Conservation (phyloP, 805 yeast genomes). For the Schwanniomyces vanrijiae region DNA sequence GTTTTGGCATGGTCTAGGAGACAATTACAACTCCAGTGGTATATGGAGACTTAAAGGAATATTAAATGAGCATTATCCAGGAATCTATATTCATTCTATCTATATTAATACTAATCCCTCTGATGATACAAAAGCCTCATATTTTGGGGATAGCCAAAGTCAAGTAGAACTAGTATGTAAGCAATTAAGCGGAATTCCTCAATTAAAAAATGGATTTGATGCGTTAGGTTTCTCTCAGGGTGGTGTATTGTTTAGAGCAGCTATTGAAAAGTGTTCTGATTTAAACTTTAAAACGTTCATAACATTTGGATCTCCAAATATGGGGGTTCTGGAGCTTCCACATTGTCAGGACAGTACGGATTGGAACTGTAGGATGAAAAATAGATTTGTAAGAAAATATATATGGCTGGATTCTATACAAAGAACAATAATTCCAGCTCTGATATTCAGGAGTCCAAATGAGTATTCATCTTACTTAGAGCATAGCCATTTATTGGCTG, state of each 20-base stretch:
- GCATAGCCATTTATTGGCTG: conserved; percentile 60
- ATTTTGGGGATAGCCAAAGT: conserved; percentile 59
- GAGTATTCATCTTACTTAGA: conserved; percentile 55
- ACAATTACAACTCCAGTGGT: conserved; percentile 61
- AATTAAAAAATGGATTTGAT: conserved; percentile 57
- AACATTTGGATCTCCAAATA: conserved; percentile 82
- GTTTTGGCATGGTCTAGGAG: conserved; percentile 87
- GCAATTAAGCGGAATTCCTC: conserved; percentile 46
- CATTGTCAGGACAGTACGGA: conserved; percentile 48
- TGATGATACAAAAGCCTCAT: conserved; percentile 53
- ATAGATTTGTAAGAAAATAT: conserved; percentile 54
- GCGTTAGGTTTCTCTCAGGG: conserved; percentile 84
- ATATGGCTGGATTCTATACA: conserved; percentile 63
- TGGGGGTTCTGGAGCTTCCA: conserved; percentile 72
- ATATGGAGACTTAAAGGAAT: conserved; percentile 47
- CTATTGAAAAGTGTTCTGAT: conserved; percentile 55
- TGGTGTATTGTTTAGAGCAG: conserved; percentile 72
- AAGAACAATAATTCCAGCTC: conserved; percentile 63
- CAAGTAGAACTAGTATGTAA: conserved; percentile 59
- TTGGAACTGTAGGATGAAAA: conserved; percentile 60
- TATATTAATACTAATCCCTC: conserved; percentile 48
- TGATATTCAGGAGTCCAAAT: conserved; percentile 66
- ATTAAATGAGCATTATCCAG: conserved; percentile 49
- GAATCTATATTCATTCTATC: conserved; percentile 52
- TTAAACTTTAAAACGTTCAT: conserved; percentile 48